phyloP scores from a whole-genome alignment of 345 rosid genomes.

The Dovyalis caffra region DNA sequence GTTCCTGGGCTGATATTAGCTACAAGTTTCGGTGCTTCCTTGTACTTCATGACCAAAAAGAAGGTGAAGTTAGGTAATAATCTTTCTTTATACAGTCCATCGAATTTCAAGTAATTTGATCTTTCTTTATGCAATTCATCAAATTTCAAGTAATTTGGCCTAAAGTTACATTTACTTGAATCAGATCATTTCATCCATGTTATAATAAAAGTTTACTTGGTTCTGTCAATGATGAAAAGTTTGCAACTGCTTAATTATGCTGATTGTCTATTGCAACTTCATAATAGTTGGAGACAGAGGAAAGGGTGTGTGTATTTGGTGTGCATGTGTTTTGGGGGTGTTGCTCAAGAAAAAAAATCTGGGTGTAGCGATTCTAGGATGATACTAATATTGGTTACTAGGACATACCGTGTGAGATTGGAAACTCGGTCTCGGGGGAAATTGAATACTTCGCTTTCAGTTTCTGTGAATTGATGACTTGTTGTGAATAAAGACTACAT shows the following conservation, averaged over 20 bases:
- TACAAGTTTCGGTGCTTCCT: constrained; percentile 82
- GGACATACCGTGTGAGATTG: neutral
- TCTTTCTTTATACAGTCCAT: neutral
- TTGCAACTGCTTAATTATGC: neutral
- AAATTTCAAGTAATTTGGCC: neutral
- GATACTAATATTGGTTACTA: neutral
- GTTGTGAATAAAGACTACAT: neutral
- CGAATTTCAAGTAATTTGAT: too few species aligned
- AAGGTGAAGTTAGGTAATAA: constrained; percentile 78
- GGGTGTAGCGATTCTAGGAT: neutral
- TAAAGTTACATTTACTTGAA: neutral
- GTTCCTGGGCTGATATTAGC: constrained; percentile 83
- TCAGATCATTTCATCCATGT: neutral
- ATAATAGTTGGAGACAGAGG: neutral
- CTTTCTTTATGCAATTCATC: neutral
- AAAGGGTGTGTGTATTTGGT: neutral
- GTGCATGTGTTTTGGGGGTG: neutral
- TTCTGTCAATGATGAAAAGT: constrained; percentile 1
- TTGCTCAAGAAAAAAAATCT: neutral
- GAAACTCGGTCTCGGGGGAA: neutral
- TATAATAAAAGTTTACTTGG: neutral
- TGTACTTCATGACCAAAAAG: constrained; percentile 82
- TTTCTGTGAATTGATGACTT: neutral
- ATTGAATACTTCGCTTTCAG: neutral
- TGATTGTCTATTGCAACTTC: neutral